These are phyloP conservation scores for Leersia perrieri DNA, from an alignment of 176 grass and related monocot species.

Conservation along the genomic window DNA sequence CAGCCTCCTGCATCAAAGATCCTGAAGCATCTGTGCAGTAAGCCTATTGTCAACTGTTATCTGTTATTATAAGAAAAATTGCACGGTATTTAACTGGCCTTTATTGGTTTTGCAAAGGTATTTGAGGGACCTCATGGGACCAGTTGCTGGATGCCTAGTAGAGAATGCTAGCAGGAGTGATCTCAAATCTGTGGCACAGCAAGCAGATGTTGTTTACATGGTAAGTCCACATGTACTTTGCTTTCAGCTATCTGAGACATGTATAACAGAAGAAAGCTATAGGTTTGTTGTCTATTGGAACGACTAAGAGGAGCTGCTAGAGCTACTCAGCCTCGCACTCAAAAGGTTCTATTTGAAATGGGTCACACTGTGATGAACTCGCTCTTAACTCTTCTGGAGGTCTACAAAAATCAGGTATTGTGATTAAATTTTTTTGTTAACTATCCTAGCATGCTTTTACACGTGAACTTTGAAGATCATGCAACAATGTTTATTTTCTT, in stretches of 20 bases:
- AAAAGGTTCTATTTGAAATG: conserved; percentile 95
- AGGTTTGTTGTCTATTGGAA: conserved; percentile 96
- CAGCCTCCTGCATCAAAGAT: conserved; percentile 91
- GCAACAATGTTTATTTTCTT: conserved; percentile 21
- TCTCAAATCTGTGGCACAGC: conserved; percentile 86
- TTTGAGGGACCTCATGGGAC: conserved; percentile 94
- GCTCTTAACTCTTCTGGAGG: conserved; percentile 80
- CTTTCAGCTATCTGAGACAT: conserved; percentile 14
- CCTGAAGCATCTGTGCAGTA: conserved; percentile 80
- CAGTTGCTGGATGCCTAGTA: conserved; percentile 71
- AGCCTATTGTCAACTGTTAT: conserved; percentile 45
- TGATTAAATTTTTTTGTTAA: conserved; percentile 7
- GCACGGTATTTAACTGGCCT: conserved; percentile 4
- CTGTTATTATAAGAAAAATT: conserved; percentile 29
- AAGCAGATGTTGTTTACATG: conserved; percentile 88
- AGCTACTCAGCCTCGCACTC: conserved; percentile 84
- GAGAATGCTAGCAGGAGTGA: conserved; percentile 81
- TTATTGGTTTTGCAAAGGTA: conserved; percentile 56
- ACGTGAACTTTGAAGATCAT: conserved; percentile 29
- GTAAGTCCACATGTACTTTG: conserved; percentile 49
- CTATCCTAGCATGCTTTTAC: conserved; percentile 2
- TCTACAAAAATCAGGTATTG: conserved; percentile 91
- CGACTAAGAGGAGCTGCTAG: conserved; percentile 91
- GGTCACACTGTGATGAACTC: conserved; percentile 77
- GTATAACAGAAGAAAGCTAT: conserved; percentile 35